phyloP scores from a whole-genome alignment of 768 basidiomycete genomes.

The Tylopilus felleus region DNA sequence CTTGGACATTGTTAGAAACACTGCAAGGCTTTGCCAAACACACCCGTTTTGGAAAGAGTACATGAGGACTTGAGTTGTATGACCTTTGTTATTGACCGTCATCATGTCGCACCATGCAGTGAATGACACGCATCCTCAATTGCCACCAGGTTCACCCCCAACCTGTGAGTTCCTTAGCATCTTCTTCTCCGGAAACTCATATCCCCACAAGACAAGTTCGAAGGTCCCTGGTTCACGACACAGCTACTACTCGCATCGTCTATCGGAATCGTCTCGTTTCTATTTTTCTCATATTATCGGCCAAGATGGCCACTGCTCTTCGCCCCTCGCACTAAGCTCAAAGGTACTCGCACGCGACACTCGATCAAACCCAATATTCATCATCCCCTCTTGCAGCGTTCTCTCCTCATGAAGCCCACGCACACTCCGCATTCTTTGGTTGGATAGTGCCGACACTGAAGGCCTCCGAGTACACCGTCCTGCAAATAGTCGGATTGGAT shows the following conservation, averaged over 20 bases:
- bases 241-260: constrained; percentile 75
- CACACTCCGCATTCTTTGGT: constrained; percentile 83
- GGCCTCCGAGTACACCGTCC: constrained; percentile 87
- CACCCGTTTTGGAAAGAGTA: not conserved
- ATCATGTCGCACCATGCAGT: constrained; percentile 6
- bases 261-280: constrained; percentile 77
- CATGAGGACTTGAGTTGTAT: not conserved
- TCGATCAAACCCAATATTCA: not conserved
- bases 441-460: constrained; percentile 94
- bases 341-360: constrained; percentile 54
- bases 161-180: constrained; percentile 43
- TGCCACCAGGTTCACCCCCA: constrained; percentile 64
- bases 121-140: constrained; percentile 38
- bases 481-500: constrained; percentile 96
- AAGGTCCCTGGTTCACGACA: constrained; percentile 95
- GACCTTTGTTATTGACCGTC: not conserved
- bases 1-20: no score
- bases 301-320: constrained; percentile 88
- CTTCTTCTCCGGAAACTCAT: constrained; percentile 7
- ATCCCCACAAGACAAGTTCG: constrained; percentile 58
- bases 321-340: constrained; percentile 90
- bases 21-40: no score
- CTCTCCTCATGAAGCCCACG: constrained; percentile 90
- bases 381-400: constrained; percentile 53
- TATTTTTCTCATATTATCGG: constrained; percentile 86